Evolutionary conservation across 2,329 filamentous ascomycete species (phyloP), one percentile per base, ranked within the genome.

Genomic region (Diaporthe citri): DNA sequence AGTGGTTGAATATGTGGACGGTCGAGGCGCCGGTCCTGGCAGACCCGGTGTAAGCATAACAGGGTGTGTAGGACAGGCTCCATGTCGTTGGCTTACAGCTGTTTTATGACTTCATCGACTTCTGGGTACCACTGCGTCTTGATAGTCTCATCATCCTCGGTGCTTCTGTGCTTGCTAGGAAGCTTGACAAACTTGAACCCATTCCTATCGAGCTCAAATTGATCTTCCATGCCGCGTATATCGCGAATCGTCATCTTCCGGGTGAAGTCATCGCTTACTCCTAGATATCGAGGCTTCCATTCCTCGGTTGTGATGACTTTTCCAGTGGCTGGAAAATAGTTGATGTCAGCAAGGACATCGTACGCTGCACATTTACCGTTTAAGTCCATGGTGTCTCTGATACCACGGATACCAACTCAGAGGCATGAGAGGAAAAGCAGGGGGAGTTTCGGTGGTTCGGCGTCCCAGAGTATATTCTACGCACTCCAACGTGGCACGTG

Each of bases 1-100:
- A 39, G 55, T 75, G 74, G 56, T 73, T 72, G 55, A 75, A 75
- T 12, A 75, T 28, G 56, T 75, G 71, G 52, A 75, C 71, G 52
- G 22, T 36, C 6, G 74, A 36, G 25, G 71, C 71, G 46, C 74
- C 71, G 25, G 71, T 73, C 9, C 74, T 75, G n/a, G n/a, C 9
- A 6, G 9, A 17, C 8, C 15, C 15, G 12, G 41, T 12, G 48
- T 74, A 17, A 59, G 62, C n/a, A n/a, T n/a, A n/a, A n/a, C n/a
- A n/a, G n/a, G n/a, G n/a, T n/a, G n/a, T n/a, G n/a, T n/a, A n/a
- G n/a, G n/a, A n/a, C n/a, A n/a, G n/a, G n/a, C n/a, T n/a, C n/a
- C n/a, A n/a, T n/a, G n/a, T n/a, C n/a, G n/a, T n/a, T n/a, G n/a
- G n/a, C n/a, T n/a, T n/a, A 74, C 64, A 71, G 34, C n/a, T 36